Conservation (phyloP, 1,284 basidiomycete species). For the Sanguinoderma infundibulare region DNA sequence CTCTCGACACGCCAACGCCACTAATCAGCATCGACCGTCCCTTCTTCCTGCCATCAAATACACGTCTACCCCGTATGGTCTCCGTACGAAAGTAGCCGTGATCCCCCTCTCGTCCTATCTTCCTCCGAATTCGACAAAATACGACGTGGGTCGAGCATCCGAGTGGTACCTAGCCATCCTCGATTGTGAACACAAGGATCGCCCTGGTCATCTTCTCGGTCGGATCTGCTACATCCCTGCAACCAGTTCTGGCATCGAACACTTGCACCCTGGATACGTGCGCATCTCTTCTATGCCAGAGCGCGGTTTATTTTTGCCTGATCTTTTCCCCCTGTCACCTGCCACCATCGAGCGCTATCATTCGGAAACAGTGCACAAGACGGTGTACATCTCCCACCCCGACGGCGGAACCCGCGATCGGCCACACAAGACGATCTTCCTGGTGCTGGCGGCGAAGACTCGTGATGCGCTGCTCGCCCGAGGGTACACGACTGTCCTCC, state of each 20-base stretch:
- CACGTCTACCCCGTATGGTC: too few species aligned
- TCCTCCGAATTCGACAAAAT: too few species aligned
- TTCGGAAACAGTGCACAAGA: neutral
- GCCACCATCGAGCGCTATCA: neutral
- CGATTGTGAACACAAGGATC: neutral
- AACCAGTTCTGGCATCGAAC: neutral
- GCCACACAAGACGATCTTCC: neutral
- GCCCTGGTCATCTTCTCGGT: neutral
- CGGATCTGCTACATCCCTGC: neutral
- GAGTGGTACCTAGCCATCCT: too few species aligned
- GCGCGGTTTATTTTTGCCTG: too few species aligned
- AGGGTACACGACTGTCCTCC: neutral
- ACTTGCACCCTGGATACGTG: neutral
- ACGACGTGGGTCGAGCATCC: too few species aligned
- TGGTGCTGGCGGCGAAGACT: neutral
- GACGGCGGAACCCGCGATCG: neutral
- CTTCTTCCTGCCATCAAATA: too few species aligned
- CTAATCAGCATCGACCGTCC: too few species aligned
- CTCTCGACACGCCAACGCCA: too few species aligned
- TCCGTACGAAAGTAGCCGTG: too few species aligned
- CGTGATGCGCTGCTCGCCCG: neutral
- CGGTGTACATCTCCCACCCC: neutral
- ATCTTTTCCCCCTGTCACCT: neutral
- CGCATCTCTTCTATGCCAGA: neutral
- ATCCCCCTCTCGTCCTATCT: too few species aligned